A percentile compares a stretch with the other conserved stretches of the same genome.
These are phyloP conservation scores for Aspergillus phoenicis DNA, from an alignment of 2,329 filamentous ascomycete species.

Conservation along the genomic window DNA sequence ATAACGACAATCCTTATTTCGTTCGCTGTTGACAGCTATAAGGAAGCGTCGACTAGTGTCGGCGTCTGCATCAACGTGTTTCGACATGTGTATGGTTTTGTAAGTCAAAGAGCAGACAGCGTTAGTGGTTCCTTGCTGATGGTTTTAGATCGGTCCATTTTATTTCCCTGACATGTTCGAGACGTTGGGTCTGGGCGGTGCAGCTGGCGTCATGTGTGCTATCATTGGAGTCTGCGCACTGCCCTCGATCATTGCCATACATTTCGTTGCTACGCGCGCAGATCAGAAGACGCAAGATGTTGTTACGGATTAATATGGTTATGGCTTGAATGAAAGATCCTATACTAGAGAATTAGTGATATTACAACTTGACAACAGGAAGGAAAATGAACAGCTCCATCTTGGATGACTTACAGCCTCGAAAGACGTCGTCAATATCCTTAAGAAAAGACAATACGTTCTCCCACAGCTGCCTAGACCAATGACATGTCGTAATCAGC, in stretches of 20 bases:
- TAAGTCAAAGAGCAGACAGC: slow-evolving; percentile 34
- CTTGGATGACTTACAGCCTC: no score
- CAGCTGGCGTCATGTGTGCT: slow-evolving; percentile 39
- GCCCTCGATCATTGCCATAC: slow-evolving; percentile 35
- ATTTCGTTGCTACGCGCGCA: slow-evolving; percentile 23
- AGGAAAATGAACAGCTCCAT: no score
- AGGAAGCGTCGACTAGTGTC: slow-evolving; percentile 55
- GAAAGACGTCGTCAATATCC: no score
- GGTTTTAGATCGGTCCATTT: slow-evolving; percentile 28
- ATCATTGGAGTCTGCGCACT: slow-evolving; percentile 41
- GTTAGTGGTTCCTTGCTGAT: background rate
- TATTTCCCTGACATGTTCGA: slow-evolving; percentile 46
- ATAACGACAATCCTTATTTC: slow-evolving; percentile 63
- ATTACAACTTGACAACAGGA: no score
- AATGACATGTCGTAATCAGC: no score
- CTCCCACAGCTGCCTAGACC: no score
- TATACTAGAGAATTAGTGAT: no score
- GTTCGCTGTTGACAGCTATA: slow-evolving; percentile 62
- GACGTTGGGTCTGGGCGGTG: slow-evolving; percentile 34
- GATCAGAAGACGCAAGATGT: background rate
- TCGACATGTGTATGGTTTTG: slow-evolving; percentile 58
- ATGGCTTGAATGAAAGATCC: background rate
- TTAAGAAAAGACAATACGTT: no score
- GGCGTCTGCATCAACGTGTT: slow-evolving; percentile 63
- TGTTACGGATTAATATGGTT: background rate